Percentiles rank a stretch among this genome's conserved stretches.
These are phyloP conservation scores for Rhodomyrtus tomentosa DNA, from an alignment of 345 rosid species.

Conservation along the genomic window DNA sequence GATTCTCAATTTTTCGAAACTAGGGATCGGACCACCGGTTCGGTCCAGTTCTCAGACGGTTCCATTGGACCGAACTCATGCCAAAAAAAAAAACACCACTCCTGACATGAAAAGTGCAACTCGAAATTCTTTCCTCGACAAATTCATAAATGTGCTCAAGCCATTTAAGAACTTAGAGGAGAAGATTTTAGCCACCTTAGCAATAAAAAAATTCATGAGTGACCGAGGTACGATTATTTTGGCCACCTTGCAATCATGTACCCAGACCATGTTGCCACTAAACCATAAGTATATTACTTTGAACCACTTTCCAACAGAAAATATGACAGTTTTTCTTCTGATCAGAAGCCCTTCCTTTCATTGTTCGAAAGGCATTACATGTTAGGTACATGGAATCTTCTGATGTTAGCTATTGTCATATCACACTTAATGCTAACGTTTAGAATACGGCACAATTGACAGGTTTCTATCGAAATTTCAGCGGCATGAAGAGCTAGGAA, in stretches of 20 bases:
- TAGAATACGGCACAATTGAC: not conserved
- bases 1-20: too few species aligned
- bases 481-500: constrained; percentile 40
- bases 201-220: constrained; percentile 40
- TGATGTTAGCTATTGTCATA: not conserved
- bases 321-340: not conserved
- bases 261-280: not conserved
- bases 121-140: constrained; percentile 35
- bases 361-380: not conserved
- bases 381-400: not conserved
- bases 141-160: constrained; percentile 47
- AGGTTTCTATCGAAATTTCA: not conserved
- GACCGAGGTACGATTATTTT: constrained; percentile 38
- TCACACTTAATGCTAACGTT: not conserved
- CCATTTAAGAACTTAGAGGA: constrained; percentile 51
- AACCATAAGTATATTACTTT: not conserved
- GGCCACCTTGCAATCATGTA: not conserved
- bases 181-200: constrained; percentile 49
- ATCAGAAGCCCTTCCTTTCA: not conserved
- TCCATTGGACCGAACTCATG: too few species aligned
- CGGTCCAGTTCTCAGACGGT: too few species aligned
- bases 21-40: too few species aligned
- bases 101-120: constrained; percentile 22
- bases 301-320: not conserved
- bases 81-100: too few species aligned